These are phyloP conservation scores for Heterobasidion occidentale DNA, from an alignment of 1,284 basidiomycete genomes.

Conservation along the genomic window DNA sequence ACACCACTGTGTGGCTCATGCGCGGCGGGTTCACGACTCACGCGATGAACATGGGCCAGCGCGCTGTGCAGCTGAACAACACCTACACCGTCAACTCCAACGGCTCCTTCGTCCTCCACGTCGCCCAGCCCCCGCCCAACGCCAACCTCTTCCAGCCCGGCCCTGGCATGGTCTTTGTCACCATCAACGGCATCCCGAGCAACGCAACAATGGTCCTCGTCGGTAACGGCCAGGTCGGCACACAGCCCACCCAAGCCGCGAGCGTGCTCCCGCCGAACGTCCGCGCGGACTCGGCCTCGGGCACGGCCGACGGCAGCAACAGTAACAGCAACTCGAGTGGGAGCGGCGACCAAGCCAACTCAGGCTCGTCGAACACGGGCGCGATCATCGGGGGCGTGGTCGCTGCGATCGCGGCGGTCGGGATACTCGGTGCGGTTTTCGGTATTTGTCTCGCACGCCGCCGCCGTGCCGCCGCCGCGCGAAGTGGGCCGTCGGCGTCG, in stretches of 20 bases:
- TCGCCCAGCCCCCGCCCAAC: slow-evolving; percentile 76
- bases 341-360: background rate
- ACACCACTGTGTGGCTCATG: slow-evolving; percentile 75
- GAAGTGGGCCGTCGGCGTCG: slow-evolving; percentile 4
- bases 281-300: slow-evolving; percentile 20
- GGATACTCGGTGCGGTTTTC: slow-evolving; percentile 19
- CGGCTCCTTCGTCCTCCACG: slow-evolving; percentile 69
- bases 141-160: slow-evolving; percentile 82
- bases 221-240: slow-evolving; percentile 70
- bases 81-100: slow-evolving; percentile 77
- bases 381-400: slow-evolving; percentile 17
- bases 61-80: slow-evolving; percentile 70
- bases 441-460: slow-evolving; percentile 20
- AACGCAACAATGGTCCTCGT: slow-evolving; percentile 70
- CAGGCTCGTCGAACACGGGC: slow-evolving; percentile 11
- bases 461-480: slow-evolving; percentile 17
- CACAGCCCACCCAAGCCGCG: slow-evolving; percentile 44
- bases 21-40: slow-evolving; percentile 93
- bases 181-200: slow-evolving; percentile 77
- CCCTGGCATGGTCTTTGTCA: slow-evolving; percentile 77
- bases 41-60: slow-evolving; percentile 91
- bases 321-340: background rate
- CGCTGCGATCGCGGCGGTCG: slow-evolving; percentile 18
- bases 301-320: slow-evolving; percentile 19
- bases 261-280: slow-evolving; percentile 47